phyloP scores from a whole-genome alignment of 1,284 basidiomycete genomes.

The Laetiporus sulphureus region DNA sequence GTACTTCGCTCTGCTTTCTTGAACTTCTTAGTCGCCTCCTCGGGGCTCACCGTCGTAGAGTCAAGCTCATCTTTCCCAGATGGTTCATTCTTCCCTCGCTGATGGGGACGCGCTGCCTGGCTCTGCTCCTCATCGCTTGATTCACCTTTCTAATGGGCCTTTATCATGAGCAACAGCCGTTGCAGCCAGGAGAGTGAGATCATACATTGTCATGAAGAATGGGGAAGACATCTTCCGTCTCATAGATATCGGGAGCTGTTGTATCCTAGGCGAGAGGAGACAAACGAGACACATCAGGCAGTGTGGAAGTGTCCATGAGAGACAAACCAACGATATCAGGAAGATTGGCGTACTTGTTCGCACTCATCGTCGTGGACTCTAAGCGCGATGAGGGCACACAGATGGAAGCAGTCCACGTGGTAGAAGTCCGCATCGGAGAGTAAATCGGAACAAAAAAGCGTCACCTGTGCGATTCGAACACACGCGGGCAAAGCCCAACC shows the following conservation, averaged over 20 bases:
- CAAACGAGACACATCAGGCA: too few relatives aligned
- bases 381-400: too few relatives aligned
- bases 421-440: too few relatives aligned
- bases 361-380: slow-evolving; percentile 44
- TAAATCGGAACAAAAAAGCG: slow-evolving; percentile 38
- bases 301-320: not conserved
- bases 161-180: not conserved
- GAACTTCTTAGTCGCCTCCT: slow-evolving; percentile 63
- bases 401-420: too few relatives aligned
- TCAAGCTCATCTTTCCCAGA: slow-evolving; percentile 45
- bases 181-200: slow-evolving; percentile 7
- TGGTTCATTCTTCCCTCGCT: slow-evolving; percentile 29
- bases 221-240: slow-evolving; percentile 76
- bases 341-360: slow-evolving; percentile 79
- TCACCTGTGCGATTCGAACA: slow-evolving; percentile 84
- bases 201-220: slow-evolving; percentile 41
- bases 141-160: slow-evolving; percentile 42
- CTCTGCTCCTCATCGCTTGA: slow-evolving; percentile 59
- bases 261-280: slow-evolving; percentile 55
- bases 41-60: slow-evolving; percentile 38
- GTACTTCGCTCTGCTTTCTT: slow-evolving; percentile 58
- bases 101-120: slow-evolving; percentile 30
- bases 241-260: slow-evolving; percentile 88
- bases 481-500: slow-evolving; percentile 77
- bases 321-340: slow-evolving; percentile 71